Percentiles rank a stretch among this genome's conserved stretches.
phyloP scores from a whole-genome alignment of 306 rosid species.

The Clitoria ternatea region DNA sequence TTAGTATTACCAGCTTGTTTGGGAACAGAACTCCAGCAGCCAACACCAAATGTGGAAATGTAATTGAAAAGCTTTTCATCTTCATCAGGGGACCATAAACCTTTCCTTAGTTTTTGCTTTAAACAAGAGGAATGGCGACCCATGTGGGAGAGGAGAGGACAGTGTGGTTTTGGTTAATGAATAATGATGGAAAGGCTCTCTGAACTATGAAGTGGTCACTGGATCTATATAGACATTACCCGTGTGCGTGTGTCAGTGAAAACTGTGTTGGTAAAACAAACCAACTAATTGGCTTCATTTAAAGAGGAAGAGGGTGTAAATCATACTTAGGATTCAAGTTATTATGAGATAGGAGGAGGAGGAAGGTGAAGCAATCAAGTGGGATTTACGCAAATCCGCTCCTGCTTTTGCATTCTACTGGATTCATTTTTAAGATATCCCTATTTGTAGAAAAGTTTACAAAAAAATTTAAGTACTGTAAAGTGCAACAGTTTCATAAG shows the following conservation, averaged over 20 bases:
- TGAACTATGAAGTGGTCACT: not conserved
- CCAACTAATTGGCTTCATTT: constrained; percentile 43
- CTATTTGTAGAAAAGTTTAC: no score
- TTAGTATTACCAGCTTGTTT: constrained; percentile 71
- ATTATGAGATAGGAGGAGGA: constrained; percentile 47
- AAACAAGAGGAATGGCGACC: constrained; percentile 85
- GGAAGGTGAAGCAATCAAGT: constrained; percentile 80
- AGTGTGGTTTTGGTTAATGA: not conserved
- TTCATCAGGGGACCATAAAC: constrained; percentile 98
- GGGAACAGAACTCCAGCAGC: constrained; percentile 98
- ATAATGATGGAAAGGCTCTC: constrained; percentile 15
- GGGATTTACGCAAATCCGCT: constrained; percentile 83
- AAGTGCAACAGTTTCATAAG: no score
- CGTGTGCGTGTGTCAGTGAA: constrained; percentile 25
- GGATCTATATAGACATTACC: constrained; percentile 7
- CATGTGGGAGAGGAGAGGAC: constrained; percentile 40
- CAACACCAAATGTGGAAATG: constrained; percentile 81
- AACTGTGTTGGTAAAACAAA: constrained; percentile 22
- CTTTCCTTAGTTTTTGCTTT: constrained; percentile 87
- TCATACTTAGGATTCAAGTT: constrained; percentile 82
- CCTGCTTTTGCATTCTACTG: constrained; percentile 56
- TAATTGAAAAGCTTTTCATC: constrained; percentile 95
- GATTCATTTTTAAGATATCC: constrained; percentile 77
- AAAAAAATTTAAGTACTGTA: no score
- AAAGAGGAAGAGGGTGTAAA: constrained; percentile 34